Conservation (phyloP, 306 rosid genomes). For the Sesbania bispinosa region DNA sequence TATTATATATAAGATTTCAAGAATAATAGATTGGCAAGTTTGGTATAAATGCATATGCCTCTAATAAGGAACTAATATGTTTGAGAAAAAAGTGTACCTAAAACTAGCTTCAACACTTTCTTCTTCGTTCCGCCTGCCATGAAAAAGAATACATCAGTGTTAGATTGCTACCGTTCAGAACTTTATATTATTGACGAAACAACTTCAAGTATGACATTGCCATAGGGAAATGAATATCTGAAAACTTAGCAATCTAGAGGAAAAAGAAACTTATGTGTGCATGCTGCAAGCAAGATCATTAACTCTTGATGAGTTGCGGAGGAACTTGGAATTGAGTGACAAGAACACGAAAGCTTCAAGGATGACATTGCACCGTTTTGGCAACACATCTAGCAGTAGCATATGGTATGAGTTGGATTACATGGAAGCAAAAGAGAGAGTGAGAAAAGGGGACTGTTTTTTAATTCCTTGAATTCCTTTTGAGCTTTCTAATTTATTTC, state of each 20-base stretch:
- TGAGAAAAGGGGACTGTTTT: constrained; percentile 74
- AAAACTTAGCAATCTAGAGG: neutral
- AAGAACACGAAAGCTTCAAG: constrained; percentile 82
- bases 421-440: constrained; percentile 82
- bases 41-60: too few relatives aligned
- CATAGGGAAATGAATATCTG: neutral
- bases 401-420: constrained; percentile 94
- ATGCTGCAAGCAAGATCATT: constrained; percentile 78
- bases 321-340: constrained; percentile 77
- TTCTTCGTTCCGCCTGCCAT: constrained; percentile 14
- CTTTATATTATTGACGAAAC: too few relatives aligned
- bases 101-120: constrained; percentile 22
- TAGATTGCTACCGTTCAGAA: neutral
- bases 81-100: neutral
- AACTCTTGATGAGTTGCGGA: constrained; percentile 80
- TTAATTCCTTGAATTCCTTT: too few relatives aligned
- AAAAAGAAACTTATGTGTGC: constrained; percentile 53
- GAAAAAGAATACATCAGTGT: neutral
- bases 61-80: neutral
- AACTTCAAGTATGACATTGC: too few relatives aligned
- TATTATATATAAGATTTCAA: too few relatives aligned
- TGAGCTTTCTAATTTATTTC: too few relatives aligned
- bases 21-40: too few relatives aligned
- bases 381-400: constrained; percentile 95
- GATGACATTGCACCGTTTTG: constrained; percentile 89